Conservation (phyloP, 257 asterid genomes). For the Scutellaria baicalensis region DNA sequence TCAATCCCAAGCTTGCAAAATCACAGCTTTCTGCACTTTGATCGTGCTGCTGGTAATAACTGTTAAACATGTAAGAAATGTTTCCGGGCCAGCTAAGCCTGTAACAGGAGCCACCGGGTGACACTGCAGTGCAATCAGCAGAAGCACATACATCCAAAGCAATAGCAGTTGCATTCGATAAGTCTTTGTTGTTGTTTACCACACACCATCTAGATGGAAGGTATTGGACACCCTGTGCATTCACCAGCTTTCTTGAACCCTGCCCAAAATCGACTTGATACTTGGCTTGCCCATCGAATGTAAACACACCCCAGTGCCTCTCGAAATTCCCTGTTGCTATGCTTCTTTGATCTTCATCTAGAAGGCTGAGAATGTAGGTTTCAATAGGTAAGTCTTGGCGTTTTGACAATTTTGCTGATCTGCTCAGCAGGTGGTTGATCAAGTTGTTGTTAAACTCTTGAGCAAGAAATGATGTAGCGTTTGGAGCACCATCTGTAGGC, state of each 20-base stretch:
- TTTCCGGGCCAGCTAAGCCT: conserved; percentile 75
- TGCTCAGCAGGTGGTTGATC: conserved; percentile 42
- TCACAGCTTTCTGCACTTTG: conserved; percentile 57
- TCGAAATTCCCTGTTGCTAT: conserved; percentile 48
- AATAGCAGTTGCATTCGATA: conserved; percentile 42
- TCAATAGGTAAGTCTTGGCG: conserved; percentile 38
- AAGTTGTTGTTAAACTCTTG: conserved; percentile 55
- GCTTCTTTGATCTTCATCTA: conserved; percentile 75
- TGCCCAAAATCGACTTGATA: conserved; percentile 52
- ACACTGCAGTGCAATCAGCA: conserved; percentile 59
- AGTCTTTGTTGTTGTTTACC: conserved; percentile 59
- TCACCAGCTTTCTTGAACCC: conserved; percentile 42
- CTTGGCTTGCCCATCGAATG: conserved; percentile 90
- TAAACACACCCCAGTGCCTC: conserved; percentile 88
- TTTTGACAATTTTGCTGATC: conserved; percentile 38
- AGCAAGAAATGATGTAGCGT: conserved; percentile 57
- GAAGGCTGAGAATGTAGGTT: conserved; percentile 52
- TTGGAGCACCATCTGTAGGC: conserved; percentile 85
- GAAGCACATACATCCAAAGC: conserved; percentile 59
- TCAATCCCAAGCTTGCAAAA: conserved; percentile 75
- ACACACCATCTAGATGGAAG: conserved; percentile 83
- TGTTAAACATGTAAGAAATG: conserved; percentile 73
- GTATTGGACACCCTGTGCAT: conserved; percentile 64
- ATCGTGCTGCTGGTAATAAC: conserved; percentile 67
- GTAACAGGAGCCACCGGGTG: conserved; percentile 64